Evolutionary conservation across 495 filamentous ascomycete genomes (phyloP).

Genomic region (Aspergillus campestris): DNA sequence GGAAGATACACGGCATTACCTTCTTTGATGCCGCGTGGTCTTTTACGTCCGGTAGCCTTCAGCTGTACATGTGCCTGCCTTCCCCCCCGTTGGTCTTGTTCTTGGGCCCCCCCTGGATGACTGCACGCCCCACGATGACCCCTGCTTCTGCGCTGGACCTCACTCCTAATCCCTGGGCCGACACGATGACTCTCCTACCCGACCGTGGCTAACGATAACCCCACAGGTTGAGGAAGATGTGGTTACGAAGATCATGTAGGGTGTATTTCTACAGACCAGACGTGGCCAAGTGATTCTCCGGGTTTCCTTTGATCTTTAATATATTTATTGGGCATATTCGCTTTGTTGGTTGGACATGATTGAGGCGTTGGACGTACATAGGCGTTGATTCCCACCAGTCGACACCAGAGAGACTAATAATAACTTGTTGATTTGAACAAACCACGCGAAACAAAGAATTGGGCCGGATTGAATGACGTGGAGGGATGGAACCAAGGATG

Average conservation of each 20-base stretch:
- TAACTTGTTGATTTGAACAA: constrained; percentile 12
- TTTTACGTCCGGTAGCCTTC: too few relatives aligned
- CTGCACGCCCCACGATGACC: too few relatives aligned
- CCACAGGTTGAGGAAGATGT: constrained; percentile 86
- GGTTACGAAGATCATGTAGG: constrained; percentile 91
- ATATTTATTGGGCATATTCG: constrained; percentile 7
- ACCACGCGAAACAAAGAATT: constrained; percentile 27
- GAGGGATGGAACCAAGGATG: not conserved
- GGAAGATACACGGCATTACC: too few relatives aligned
- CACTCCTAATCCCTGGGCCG: not conserved
- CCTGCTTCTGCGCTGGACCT: not conserved
- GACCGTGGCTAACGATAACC: constrained; percentile 47
- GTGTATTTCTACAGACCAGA: constrained; percentile 5
- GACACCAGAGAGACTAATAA: constrained; percentile 27
- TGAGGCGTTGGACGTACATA: constrained; percentile 26
- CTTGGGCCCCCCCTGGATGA: too few relatives aligned
- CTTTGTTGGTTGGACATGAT: constrained; percentile 9
- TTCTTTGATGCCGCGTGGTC: too few relatives aligned
- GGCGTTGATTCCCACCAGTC: constrained; percentile 16
- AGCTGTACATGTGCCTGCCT: too few relatives aligned
- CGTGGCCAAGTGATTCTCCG: constrained; percentile 12
- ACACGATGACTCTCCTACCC: constrained; percentile 4
- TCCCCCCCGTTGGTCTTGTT: too few relatives aligned
- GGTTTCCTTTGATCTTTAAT: constrained; percentile 17
- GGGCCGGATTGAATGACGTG: constrained; percentile 15